Evolutionary conservation across 1,284 basidiomycete species (phyloP).

Genomic region (Malassezia arunalokei): DNA sequence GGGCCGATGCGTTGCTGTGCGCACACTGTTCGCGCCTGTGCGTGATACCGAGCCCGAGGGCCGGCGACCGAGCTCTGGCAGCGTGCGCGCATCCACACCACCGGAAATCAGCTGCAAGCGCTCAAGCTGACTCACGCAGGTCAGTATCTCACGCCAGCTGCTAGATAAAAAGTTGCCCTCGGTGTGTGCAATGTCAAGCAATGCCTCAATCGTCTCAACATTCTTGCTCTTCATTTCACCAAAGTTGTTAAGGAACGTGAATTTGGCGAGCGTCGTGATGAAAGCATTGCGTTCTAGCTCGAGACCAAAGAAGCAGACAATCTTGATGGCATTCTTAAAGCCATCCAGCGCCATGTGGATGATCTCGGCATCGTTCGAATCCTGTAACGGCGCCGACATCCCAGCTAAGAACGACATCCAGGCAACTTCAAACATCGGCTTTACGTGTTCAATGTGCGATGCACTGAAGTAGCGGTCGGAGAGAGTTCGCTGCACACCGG

Average conservation of each 20-base stretch:
- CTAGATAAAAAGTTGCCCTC: slow-evolving; percentile 45
- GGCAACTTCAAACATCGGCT: slow-evolving; percentile 46
- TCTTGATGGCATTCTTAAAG: slow-evolving; percentile 43
- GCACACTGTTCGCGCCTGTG: neutral
- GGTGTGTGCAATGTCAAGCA: slow-evolving; percentile 43
- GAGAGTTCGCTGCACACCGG: slow-evolving; percentile 34
- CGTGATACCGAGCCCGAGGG: neutral
- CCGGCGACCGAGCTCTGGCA: slow-evolving; percentile 65
- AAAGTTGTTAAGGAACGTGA: slow-evolving; percentile 45
- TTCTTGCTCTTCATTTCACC: slow-evolving; percentile 47
- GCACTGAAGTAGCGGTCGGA: slow-evolving; percentile 44
- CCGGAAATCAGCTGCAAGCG: slow-evolving; percentile 45
- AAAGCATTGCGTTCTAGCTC: slow-evolving; percentile 46
- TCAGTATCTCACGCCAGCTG: slow-evolving; percentile 44
- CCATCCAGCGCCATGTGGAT: slow-evolving; percentile 39
- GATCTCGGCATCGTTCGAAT: slow-evolving; percentile 36
- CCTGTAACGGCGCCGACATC: slow-evolving; percentile 42
- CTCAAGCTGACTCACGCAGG: slow-evolving; percentile 45
- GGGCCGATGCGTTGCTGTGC: slow-evolving; percentile 46
- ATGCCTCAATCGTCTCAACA: slow-evolving; percentile 44
- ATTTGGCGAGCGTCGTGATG: slow-evolving; percentile 45
- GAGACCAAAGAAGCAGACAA: slow-evolving; percentile 43
- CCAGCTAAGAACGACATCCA: slow-evolving; percentile 47
- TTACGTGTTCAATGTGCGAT: slow-evolving; percentile 45
- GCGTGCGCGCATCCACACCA: slow-evolving; percentile 52